Evolutionary conservation across 805 yeast species (phyloP).

Genomic region (Suhomyces sp.): DNA sequence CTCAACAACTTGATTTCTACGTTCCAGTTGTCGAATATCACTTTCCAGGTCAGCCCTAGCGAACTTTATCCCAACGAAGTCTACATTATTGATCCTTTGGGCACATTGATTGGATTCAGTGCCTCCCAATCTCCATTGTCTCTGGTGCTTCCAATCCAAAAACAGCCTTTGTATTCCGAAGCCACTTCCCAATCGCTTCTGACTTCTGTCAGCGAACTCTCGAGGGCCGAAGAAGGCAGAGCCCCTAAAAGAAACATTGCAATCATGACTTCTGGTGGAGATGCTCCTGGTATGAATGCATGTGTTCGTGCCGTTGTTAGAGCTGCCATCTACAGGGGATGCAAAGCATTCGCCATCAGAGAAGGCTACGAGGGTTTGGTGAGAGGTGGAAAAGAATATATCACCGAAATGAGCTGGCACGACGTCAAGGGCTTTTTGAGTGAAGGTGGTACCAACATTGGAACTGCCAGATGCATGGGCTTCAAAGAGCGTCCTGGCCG

Average conservation of each 20-base stretch:
- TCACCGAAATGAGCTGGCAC: constrained; percentile 83
- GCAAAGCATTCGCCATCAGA: constrained; percentile 86
- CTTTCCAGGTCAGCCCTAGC: constrained; percentile 65
- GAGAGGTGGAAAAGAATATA: constrained; percentile 69
- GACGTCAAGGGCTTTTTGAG: constrained; percentile 93
- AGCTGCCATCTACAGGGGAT: constrained; percentile 80
- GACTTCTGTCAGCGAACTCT: constrained; percentile 16
- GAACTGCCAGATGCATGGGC: constrained; percentile 89
- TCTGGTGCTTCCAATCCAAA: constrained; percentile 42
- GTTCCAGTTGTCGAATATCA: constrained; percentile 27
- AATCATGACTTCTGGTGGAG: constrained; percentile 98
- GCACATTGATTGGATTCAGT: constrained; percentile 78
- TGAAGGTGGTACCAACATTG: constrained; percentile 92
- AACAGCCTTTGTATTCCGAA: constrained; percentile 17
- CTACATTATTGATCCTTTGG: constrained; percentile 80
- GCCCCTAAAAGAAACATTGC: constrained; percentile 62
- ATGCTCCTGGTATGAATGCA: constrained; percentile 98
- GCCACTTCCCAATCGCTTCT: constrained; percentile 17
- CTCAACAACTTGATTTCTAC: constrained; percentile 35
- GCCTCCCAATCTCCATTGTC: constrained; percentile 55
- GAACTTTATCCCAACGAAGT: constrained; percentile 72
- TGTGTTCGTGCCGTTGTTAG: constrained; percentile 94
- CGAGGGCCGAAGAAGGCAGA: constrained; percentile 10
- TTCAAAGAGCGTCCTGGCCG: constrained; percentile 87
- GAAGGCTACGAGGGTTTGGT: constrained; percentile 97